Base-by-base conservation (phyloP, 1,284 basidiomycete species). In the Erythrobasidium hasegawianum region DNA sequence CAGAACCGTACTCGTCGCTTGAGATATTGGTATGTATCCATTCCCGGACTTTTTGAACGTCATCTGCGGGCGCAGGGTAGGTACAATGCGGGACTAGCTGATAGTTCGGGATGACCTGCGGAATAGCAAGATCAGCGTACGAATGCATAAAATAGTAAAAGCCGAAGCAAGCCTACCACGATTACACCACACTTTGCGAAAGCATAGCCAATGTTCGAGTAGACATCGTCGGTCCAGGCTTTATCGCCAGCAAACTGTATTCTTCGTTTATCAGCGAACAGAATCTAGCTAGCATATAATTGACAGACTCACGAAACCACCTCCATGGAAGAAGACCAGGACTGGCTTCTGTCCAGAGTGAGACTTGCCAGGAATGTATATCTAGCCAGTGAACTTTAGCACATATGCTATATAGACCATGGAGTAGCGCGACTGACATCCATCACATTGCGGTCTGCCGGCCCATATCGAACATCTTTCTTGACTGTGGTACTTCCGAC, bases 131-230 rank as follows among this genome's bases (percentile, higher is more conserved):
- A 22, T 10, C 20, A 27, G 13, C 2, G 1, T 55, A 11, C 16
- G n/a, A 14, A 26, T n/a, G 24, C 16, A 18, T 11, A 20, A 29
- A 52, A 22, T 60, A 26, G 43, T 39, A n/a, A n/a, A n/a, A n/a
- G n/a, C n/a, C n/a, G n/a, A n/a, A n/a, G n/a, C n/a, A n/a, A n/a
- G 38, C 41, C 39, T 18, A 64, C 64, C 8, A 57, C 53, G 8
- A 66, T 38, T 13, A 66, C 47, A 2, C 64, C 64, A 8, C 54
- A 52, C 18, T 56, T 53, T 43, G 64, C 64, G 16, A 66, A 66
- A 39, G 52, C 50, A 18, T 52, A 54, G 14, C 64, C 64, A 24
- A 66, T 66, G 47, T 66, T 66, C 45, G 55, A 57, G 64, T 66
- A 66, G 10, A 59, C 64, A 3, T 53, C 40, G 13, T 66, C 56